Evolutionary conservation across 805 yeast genomes (phyloP), one percentile per base, ranked within the genome.

Genomic region (Candida lessepsii): DNA sequence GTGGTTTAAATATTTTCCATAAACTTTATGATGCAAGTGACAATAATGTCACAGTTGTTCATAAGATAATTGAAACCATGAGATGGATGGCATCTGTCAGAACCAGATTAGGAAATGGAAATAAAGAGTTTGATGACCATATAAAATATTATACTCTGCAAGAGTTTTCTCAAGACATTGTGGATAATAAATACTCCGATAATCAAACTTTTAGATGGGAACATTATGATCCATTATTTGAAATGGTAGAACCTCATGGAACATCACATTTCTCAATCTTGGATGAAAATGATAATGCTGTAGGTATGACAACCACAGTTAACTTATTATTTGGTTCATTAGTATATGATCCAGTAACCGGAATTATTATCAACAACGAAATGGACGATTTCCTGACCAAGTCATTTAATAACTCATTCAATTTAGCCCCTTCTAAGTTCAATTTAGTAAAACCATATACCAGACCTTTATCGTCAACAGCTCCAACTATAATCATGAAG

Each of bases 351-450:
- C 81, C 83, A 1, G 58, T 44, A 1, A 90, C 98, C 0, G 98
- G 97, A 2, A 67, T 91, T 7, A 73, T 91, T 8, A 63, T 91
- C 53, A 91, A 91, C 63, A 80, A 87, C 51, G 88, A 91, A 60
- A 90, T 91, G 96, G 97, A 91, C 60, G 98, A 91, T 57, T 91
- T 91, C 54, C 83, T 96, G 7, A 69, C 77, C 23, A 89, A 93
- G 1, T 69, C 75, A 11, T 65, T 72, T 6, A 68, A 75, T 13
- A 91, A 91, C 60, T 83, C 88, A 11, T 91, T 89, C 61, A 84
- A 82, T 18, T 73, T 91, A 35, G 75, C 78, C 8, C 96, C 99
- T 0, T 86, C 96, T 0, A 66, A 78, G 14, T 86, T 75, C 68
- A 91, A 91, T 59, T 86, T 77, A 54, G 76, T 89, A 19, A 72